phyloP scores from a whole-genome alignment of 2,329 filamentous ascomycete genomes.

The Aquanectria penicillioides region DNA sequence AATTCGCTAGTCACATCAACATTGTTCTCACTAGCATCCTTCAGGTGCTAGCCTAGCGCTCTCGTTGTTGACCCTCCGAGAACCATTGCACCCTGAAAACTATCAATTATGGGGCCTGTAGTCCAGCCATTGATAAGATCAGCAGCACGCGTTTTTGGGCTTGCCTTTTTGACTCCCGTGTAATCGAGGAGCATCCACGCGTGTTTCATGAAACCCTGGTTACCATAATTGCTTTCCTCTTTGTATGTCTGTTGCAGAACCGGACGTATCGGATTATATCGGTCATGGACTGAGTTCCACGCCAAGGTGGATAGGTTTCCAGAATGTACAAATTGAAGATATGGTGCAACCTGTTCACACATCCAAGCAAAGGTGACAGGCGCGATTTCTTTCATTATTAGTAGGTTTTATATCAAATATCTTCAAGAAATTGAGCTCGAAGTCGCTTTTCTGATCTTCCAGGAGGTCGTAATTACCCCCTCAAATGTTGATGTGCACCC shows the following conservation, averaged over 20 bases:
- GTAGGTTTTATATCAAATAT: neutral
- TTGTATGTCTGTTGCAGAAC: too few relatives aligned
- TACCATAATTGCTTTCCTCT: neutral
- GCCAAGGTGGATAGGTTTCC: neutral
- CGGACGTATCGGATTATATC: neutral
- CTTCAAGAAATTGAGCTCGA: neutral
- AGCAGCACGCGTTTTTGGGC: neutral
- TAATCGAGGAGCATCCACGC: neutral
- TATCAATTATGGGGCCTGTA: neutral
- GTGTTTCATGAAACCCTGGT: neutral
- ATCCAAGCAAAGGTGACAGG: neutral
- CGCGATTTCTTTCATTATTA: neutral
- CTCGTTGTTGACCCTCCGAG: neutral
- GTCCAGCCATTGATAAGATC: neutral
- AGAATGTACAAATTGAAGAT: neutral
- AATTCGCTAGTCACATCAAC: neutral
- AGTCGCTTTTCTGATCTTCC: neutral
- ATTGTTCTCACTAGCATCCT: neutral
- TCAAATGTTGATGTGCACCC: conserved; percentile 18
- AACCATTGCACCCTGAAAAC: too few relatives aligned
- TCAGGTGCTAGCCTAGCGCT: neutral
- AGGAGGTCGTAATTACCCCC: conserved; percentile 9
- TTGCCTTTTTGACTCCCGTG: neutral
- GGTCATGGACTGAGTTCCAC: neutral
- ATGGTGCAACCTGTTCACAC: neutral